Conservation (phyloP, 306 rosid genomes). For the Nissolia schottii region DNA sequence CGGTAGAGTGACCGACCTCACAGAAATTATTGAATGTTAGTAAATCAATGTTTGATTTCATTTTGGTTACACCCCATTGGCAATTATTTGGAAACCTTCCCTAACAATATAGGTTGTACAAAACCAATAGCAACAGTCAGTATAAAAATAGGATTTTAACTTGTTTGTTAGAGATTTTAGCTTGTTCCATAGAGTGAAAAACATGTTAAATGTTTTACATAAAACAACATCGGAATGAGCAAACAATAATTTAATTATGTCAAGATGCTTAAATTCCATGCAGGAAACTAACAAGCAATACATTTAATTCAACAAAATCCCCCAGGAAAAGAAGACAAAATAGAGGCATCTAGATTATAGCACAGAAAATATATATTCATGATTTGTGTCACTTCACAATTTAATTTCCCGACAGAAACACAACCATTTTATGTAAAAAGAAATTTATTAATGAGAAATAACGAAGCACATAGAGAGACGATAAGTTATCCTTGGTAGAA, state of each 20-base stretch:
- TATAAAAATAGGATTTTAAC: background rate
- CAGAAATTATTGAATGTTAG: background rate
- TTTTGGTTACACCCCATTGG: no score
- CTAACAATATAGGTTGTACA: background rate
- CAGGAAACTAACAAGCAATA: background rate
- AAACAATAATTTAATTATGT: background rate
- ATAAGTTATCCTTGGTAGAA: no score
- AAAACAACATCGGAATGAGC: background rate
- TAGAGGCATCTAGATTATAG: background rate
- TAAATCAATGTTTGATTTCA: no score
- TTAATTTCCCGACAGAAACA: background rate
- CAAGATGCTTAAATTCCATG: background rate
- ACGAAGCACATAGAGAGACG: no score
- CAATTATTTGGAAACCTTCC: background rate
- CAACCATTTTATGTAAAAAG: no score
- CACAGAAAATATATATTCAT: background rate
- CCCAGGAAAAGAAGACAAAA: background rate
- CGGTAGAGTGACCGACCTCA: background rate
- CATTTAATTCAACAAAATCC: background rate
- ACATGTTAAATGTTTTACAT: background rate
- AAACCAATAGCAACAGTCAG: background rate
- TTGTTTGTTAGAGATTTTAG: background rate
- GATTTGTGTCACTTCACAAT: background rate
- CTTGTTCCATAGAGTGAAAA: background rate
- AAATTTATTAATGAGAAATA: no score